Base-by-base conservation (phyloP, 139 green algal species). In the Chlorella sp. region DNA sequence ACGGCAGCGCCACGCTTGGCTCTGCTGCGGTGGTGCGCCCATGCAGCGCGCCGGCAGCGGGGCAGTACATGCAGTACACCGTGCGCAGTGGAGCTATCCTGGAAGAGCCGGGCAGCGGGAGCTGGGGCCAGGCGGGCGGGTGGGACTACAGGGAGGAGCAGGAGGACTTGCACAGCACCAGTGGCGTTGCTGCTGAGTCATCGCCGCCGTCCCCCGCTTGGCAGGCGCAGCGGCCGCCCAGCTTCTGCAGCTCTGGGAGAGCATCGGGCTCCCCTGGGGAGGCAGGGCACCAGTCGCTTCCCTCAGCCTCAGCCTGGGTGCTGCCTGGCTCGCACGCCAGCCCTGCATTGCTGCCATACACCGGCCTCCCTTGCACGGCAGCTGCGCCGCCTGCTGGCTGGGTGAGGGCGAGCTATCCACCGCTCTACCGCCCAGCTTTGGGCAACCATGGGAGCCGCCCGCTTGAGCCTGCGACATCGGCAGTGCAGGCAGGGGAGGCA, bases 11-110 rank as follows among this genome's bases (percentile, higher is more conserved):
- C 64, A 28, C 48, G 48, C 48, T 71, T 2, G 64, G 64, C 64
- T 2, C 7, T 14, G 64, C 64, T 9, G 21, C 64, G 21, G 22
- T 71, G 21, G 64, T 28, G 64, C 78, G 40, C 16, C 78, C 78
- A 11, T n/a, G 40, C 78, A 83, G 71, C 71, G 71, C 71, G 28
- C n/a, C 78, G 3, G 40, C 78, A 26, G 78, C 4, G 22, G 48
- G 40, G 4, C 39, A 34, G 78, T 60, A 83, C 78, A 61, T 37
- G 78, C 78, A 83, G 40, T 83, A 83, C 40, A 83, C 78, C 34
- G 39, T 83, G 3, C 40, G 78, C 14, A 64, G 37, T 24, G 26
- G 64, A 3, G 30, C 78, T 0, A 83, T 83, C 4, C 26, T 83
- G 78, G 78, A 60, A 24, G 39, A 71, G 78, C 78, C 11, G 28